Evolutionary conservation across 768 basidiomycete genomes (phyloP), one percentile per base, ranked within the genome.

Genomic region (Leucogyrophana mollusca): DNA sequence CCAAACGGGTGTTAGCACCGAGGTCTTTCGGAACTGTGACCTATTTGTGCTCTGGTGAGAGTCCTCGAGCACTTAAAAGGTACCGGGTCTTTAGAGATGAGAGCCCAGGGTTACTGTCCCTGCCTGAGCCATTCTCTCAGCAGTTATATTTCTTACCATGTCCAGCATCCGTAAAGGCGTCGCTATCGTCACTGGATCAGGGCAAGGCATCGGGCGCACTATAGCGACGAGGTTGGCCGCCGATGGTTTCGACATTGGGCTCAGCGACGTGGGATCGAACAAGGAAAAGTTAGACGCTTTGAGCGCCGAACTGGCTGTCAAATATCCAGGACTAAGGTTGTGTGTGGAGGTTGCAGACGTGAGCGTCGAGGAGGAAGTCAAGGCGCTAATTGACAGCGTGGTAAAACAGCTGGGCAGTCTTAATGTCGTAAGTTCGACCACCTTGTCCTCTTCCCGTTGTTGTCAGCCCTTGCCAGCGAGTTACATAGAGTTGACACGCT

Each of bases 141-240:
- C n/a, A n/a, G n/a, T n/a, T n/a, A n/a, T n/a, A n/a, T n/a, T n/a
- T n/a, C n/a, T n/a, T n/a, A n/a, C 27, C 13, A 30, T 30, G 27
- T 30, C 27, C 27, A 13, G 6, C 27, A 13, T 13, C 13, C 27
- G 27, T 13, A 67, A 62, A 45, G 64, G 65, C 3, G 52, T 59
- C 25, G 65, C 64, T 13, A 36, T 68, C 11, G 57, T 68, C 35
- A 67, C 64, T 5, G 65, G 66, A 23, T 55, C 64, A 0, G 62
- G 56, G 10, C 59, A 47, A 18, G 68, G 60, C 9, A 71, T 72
- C 16, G 70, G 70, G 7, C 59, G 59, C 3, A 41, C 42, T 13
- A 69, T 71, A 16, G 67, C 71, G 14, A 47, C 71, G 17, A 55
- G 61, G 27, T 65, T 72, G 13, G 70, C 69, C 1, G 50, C 44